Evolutionary conservation across 2,329 filamentous ascomycete genomes (phyloP).

Genomic region (Colletotrichum horii): DNA sequence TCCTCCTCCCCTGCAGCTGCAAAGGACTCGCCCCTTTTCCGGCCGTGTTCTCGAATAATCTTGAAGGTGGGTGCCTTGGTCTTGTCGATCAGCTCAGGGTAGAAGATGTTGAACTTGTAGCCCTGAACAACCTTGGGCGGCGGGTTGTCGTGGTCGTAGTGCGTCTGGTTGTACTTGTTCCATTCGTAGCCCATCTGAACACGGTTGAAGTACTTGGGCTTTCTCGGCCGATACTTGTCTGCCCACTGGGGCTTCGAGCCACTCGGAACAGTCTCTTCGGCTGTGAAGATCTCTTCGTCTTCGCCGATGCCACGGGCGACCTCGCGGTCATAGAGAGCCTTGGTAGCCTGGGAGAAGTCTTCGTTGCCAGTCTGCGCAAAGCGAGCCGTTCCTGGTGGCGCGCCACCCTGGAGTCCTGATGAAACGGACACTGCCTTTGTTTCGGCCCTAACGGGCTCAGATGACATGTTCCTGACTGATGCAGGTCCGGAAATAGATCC

Average conservation of each 20-base stretch:
- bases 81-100: slow-evolving; percentile 95
- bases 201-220: slow-evolving; percentile 96
- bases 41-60: slow-evolving; percentile 91
- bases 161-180: slow-evolving; percentile 99
- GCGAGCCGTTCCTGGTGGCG: slow-evolving; percentile 64
- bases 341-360: slow-evolving; percentile 86
- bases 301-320: slow-evolving; percentile 89
- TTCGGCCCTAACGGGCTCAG: slow-evolving; percentile 27
- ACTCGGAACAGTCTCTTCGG: slow-evolving; percentile 79
- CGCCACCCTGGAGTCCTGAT: slow-evolving; percentile 26
- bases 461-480: slow-evolving; percentile 12
- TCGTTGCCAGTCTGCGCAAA: slow-evolving; percentile 75
- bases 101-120: slow-evolving; percentile 99
- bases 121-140: slow-evolving; percentile 98
- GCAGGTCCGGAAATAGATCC: slow-evolving; percentile 39
- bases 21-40: slow-evolving; percentile 88
- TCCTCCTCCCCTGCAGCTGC: slow-evolving; percentile 95
- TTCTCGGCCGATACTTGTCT: slow-evolving; percentile 84
- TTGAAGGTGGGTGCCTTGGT: slow-evolving; percentile 93
- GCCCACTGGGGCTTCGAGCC: slow-evolving; percentile 76
- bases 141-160: slow-evolving; percentile 98
- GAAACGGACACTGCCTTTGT: slow-evolving; percentile 22
- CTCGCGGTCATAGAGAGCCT: slow-evolving; percentile 89
- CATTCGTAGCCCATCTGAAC: slow-evolving; percentile 99
- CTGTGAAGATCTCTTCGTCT: slow-evolving; percentile 94